phyloP scores from a whole-genome alignment of 306 rosid genomes.

The Cotoneaster glaucophyllus region DNA sequence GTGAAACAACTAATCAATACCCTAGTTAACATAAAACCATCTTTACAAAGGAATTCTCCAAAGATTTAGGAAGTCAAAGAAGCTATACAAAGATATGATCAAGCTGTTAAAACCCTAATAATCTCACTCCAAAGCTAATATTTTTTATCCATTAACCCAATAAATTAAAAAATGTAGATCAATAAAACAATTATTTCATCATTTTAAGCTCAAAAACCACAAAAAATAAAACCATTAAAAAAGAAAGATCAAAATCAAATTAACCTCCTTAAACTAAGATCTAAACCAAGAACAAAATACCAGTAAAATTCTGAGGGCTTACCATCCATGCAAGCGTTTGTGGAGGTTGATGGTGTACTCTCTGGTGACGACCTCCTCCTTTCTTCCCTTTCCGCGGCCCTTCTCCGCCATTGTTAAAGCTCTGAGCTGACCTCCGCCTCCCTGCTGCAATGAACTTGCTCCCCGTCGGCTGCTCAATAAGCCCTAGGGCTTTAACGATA shows the following conservation, averaged over 20 bases:
- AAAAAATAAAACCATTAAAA: too few species aligned
- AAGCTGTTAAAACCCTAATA: too few species aligned
- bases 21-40: too few species aligned
- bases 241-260: neutral
- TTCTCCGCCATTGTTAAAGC: constrained; percentile 31
- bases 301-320: neutral
- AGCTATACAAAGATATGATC: too few species aligned
- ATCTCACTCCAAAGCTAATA: too few species aligned
- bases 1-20: too few species aligned
- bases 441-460: neutral
- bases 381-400: constrained; percentile 20
- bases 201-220: neutral
- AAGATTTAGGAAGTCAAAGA: too few species aligned
- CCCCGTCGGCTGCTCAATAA: neutral
- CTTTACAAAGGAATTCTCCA: too few species aligned
- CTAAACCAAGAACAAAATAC: neutral
- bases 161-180: neutral
- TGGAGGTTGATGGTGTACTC: constrained; percentile 48
- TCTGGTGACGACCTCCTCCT: constrained; percentile 34
- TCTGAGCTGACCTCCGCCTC: neutral
- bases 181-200: neutral
- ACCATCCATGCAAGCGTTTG: constrained; percentile 44
- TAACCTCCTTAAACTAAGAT: neutral
- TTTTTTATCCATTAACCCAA: neutral
- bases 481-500: neutral